Evolutionary conservation across 2,329 filamentous ascomycete species (phyloP), one percentile per base, ranked within the genome.

Genomic region (Colletotrichum limetticola): DNA sequence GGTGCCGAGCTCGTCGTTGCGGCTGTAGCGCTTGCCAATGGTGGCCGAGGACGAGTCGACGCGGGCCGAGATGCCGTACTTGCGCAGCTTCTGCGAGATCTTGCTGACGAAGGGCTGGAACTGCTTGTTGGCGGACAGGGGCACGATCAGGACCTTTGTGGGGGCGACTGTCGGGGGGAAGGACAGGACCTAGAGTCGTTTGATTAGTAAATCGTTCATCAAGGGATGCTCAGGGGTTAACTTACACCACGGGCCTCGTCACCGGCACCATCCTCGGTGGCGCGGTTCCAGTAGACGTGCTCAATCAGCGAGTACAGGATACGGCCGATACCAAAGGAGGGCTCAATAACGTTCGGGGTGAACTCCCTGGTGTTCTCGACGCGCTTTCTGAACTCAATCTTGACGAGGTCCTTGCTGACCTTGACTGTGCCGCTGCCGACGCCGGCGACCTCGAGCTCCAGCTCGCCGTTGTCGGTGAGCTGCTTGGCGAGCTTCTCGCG

Each of bases 1-100:
- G 57, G 97, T 98, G 79, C 96, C 97, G 72, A 98, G 90, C 86
- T 98, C 96, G 83, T 98, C 96, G 82, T 98, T 98, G 79, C 97
- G 92, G 81, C 93, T 92, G 84, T 97, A 98, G 66, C 96, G 93
- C 88, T 97, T 98, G 82, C 96, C 96, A 78, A 98, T 98, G 75
- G 92, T 95, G 74, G 95, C 95, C 32, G 93, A 94, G 16, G 94
- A 97, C 83, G 97, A 94, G 80, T 98, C 97, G 49, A 98, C 90
- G 74, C 94, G 92, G 86, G 91, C 97, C 56, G 95, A 95, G 68
- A 98, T 88, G 70, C 93, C 93, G 66, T 93, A 84, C 63, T 90
- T 89, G 78, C 95, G 93, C 71, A 98, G 91, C 80, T 91, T 92
- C 79, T 92, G 88, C 69, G 93, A 94, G 75, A 98, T 85, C 77